These are phyloP conservation scores for Drechslerella dactyloides DNA, from an alignment of 2,329 filamentous ascomycete genomes.

Conservation along the genomic window DNA sequence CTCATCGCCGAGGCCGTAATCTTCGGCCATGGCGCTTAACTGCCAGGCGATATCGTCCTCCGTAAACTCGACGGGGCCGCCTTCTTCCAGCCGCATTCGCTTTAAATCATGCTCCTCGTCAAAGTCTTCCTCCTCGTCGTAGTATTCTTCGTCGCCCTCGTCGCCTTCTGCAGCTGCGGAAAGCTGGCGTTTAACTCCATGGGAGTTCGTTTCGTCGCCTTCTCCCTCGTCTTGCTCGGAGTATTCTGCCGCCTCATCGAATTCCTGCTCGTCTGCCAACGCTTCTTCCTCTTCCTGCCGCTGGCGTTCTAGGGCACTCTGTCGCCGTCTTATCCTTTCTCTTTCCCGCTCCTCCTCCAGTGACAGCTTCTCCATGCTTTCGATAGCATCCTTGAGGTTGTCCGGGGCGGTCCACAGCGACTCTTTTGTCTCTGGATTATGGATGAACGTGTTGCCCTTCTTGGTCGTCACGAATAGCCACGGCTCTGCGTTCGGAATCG, in stretches of 20 bases:
- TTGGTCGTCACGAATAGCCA: conserved; percentile 96
- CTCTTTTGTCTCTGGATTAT: conserved; percentile 82
- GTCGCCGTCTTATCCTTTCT: conserved; percentile 46
- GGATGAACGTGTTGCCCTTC: conserved; percentile 84
- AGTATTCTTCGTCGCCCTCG: conserved; percentile 69
- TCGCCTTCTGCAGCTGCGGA: conserved; percentile 63
- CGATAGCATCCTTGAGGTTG: conserved; percentile 80
- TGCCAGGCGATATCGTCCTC: conserved; percentile 96
- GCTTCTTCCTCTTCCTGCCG: conserved; percentile 41
- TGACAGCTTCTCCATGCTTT: conserved; percentile 66
- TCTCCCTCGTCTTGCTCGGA: conserved; percentile 47
- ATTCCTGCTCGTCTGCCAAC: conserved; percentile 51
- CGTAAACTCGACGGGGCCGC: conserved; percentile 75
- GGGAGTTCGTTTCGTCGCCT: conserved; percentile 53
- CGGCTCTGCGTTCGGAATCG: conserved; percentile 79
- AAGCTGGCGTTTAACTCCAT: conserved; percentile 51
- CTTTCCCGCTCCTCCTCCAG: conserved; percentile 51
- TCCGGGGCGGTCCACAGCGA: conserved; percentile 96
- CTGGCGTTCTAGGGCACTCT: conserved; percentile 39
- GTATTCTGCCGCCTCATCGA: conserved; percentile 54
- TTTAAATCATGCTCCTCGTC: conserved; percentile 64
- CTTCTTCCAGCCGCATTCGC: conserved; percentile 62
- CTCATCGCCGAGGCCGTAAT: conserved; percentile 78
- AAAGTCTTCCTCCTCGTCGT: conserved; percentile 63
- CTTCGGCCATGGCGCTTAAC: conserved; percentile 83